These are phyloP conservation scores for Syzygium aromaticum DNA, from an alignment of 345 rosid genomes.

Conservation along the genomic window DNA sequence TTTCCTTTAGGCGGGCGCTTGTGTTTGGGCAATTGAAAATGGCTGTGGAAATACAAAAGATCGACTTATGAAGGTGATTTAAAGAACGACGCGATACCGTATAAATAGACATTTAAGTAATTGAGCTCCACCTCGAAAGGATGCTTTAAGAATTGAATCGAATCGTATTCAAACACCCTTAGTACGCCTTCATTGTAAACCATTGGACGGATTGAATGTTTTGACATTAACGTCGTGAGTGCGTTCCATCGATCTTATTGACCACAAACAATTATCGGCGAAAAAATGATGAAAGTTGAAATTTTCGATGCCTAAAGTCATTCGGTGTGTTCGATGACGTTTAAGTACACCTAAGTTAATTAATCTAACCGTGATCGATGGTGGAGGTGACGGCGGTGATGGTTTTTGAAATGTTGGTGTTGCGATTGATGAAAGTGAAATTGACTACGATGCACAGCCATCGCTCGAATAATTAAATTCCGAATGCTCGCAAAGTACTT, in stretches of 20 bases:
- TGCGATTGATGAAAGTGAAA: background rate
- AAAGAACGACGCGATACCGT: background rate
- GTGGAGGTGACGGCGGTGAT: background rate
- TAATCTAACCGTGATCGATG: background rate
- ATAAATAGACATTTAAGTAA: background rate
- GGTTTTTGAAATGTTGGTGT: background rate
- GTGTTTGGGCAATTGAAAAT: background rate
- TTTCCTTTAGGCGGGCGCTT: background rate
- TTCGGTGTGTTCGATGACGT: background rate
- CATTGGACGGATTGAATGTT: background rate
- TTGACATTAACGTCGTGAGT: background rate
- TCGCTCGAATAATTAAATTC: too few relatives aligned
- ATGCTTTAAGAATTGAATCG: background rate
- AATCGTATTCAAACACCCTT: too few relatives aligned
- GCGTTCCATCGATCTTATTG: background rate
- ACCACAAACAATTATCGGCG: background rate
- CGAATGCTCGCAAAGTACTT: fast-evolving
- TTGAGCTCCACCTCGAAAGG: background rate
- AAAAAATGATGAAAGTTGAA: background rate
- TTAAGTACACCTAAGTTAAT: background rate
- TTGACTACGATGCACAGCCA: background rate
- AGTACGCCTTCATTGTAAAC: background rate
- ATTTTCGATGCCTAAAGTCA: background rate
- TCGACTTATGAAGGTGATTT: background rate
- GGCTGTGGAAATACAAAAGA: background rate